phyloP scores from a whole-genome alignment of 202 grass and related monocot genomes.

The Bolboschoenoplectus hybrid region DNA sequence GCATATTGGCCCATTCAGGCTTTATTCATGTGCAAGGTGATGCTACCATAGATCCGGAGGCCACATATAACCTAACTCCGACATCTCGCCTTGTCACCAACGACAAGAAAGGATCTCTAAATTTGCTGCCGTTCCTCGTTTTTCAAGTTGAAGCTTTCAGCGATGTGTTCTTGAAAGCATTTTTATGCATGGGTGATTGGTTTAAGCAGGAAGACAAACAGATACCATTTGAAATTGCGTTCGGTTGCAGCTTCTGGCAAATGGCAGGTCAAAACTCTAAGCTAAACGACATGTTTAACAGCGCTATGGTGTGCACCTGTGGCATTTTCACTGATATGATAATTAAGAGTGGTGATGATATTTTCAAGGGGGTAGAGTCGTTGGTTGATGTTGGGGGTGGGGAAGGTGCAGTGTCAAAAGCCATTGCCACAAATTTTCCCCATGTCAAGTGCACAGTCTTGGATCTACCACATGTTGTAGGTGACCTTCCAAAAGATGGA shows the following conservation, averaged over 20 bases:
- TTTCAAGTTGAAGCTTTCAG: neutral
- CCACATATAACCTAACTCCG: constrained; percentile 31
- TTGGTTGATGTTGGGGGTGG: constrained; percentile 51
- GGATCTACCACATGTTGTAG: constrained; percentile 44
- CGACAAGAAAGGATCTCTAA: neutral
- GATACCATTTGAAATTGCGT: neutral
- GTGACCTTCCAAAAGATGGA: neutral
- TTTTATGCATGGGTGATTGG: neutral
- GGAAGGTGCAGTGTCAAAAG: constrained; percentile 17
- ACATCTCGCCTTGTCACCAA: neutral
- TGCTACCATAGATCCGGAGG: neutral
- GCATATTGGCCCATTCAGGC: constrained; percentile 15
- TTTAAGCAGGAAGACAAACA: neutral
- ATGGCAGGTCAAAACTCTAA: neutral
- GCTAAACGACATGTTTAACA: constrained; percentile 28
- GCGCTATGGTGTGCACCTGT: neutral
- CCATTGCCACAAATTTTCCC: constrained; percentile 45
- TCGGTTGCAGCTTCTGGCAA: constrained; percentile 17
- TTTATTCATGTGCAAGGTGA: neutral
- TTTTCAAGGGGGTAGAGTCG: constrained; percentile 38
- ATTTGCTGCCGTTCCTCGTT: neutral
- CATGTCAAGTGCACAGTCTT: constrained; percentile 41
- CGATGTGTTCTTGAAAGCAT: neutral
- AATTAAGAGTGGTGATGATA: neutral
- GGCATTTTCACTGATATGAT: neutral